A percentile compares a stretch with the other conserved stretches of the same genome.
phyloP scores from a whole-genome alignment of 768 basidiomycete genomes.

The Porphyrellus cyaneotinctus region DNA sequence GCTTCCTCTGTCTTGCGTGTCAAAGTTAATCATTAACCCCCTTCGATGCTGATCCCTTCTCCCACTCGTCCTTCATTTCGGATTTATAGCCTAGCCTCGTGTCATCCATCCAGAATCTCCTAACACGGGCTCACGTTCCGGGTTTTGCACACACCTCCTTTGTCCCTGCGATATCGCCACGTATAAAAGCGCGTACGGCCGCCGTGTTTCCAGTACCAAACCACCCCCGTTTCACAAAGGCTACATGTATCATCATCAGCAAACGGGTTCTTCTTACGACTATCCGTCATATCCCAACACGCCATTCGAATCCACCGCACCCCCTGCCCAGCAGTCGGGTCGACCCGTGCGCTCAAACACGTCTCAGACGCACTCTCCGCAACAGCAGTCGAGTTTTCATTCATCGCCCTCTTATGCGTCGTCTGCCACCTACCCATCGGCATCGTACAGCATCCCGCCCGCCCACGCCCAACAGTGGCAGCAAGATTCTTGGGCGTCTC shows the following conservation, averaged over 20 bases:
- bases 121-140: conserved; percentile 29
- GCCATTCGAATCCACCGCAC: conserved; percentile 24
- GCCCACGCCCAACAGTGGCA: conserved; percentile 39
- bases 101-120: conserved; percentile 27
- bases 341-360: conserved; percentile 29
- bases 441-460: conserved; percentile 27
- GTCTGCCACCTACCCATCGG: conserved; percentile 27
- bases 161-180: conserved; percentile 27
- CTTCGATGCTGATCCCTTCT: conserved; percentile 34
- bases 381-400: conserved; percentile 25
- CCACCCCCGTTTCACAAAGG: conserved; percentile 48
- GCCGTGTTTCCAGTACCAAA: conserved; percentile 16
- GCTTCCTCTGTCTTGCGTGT: conserved; percentile 26
- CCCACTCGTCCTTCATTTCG: conserved; percentile 34
- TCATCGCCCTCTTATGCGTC: conserved; percentile 28
- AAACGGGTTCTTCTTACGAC: conserved; percentile 45
- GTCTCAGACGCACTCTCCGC: conserved; percentile 32
- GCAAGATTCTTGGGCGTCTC: conserved; percentile 38
- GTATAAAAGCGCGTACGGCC: conserved; percentile 28
- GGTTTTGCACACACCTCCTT: conserved; percentile 24
- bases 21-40: conserved; percentile 33
- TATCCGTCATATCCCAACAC: conserved; percentile 42
- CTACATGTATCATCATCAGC: conserved; percentile 53
- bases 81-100: conserved; percentile 35
- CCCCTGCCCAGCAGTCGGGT: conserved; percentile 28